Evolutionary conservation across 768 basidiomycete species (phyloP), one percentile per base, ranked within the genome.

Genomic region (Tulasnella sp.): DNA sequence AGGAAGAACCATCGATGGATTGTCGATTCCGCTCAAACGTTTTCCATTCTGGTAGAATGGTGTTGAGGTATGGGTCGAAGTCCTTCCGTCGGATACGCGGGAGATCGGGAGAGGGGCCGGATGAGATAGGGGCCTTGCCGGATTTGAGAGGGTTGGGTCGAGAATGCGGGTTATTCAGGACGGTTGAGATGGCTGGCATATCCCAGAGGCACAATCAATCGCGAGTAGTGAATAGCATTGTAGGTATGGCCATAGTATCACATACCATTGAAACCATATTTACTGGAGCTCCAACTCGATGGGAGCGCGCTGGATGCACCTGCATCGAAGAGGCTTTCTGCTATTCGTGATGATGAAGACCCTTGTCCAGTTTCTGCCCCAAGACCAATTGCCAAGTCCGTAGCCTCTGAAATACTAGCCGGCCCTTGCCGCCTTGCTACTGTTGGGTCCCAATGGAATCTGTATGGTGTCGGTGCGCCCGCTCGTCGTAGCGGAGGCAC

Each of bases 111-210:
- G 84, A 80, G 2, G 79, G 78, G 2, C 83, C 82, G 32, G 85
- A 70, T 1, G 88, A 86, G 17, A 97, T 74, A 0, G 83, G 71
- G 1, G 91, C 87, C 65, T 94, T 88, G 29, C 71, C 66, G 0
- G 91, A 82, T 68, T 95, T 89, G 29, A 94, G 86, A 11, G 94
- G 91, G 5, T 86, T 85, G 50, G 86, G 84, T 34, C 77, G 79
- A 71, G 85, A 87, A 67, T 86, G 84, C 0, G 94, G 94, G 66
- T 87, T 92, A 67, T 93, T 93, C 53, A 96, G 79, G 26, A 96
- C 88, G 17, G 89, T 93, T 8, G 93, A 94, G 64, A 96, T 93
- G 41, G 92, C 94, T 96, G 69, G 13, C 49, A 19, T 61, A 10
- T 27, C n/a, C 21, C 17, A 27, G 34, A 15, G 32, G 34, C 30